Evolutionary conservation across 2,329 filamentous ascomycete species (phyloP), one percentile per base, ranked within the genome.

Genomic region (Cladophialophora exuberans): DNA sequence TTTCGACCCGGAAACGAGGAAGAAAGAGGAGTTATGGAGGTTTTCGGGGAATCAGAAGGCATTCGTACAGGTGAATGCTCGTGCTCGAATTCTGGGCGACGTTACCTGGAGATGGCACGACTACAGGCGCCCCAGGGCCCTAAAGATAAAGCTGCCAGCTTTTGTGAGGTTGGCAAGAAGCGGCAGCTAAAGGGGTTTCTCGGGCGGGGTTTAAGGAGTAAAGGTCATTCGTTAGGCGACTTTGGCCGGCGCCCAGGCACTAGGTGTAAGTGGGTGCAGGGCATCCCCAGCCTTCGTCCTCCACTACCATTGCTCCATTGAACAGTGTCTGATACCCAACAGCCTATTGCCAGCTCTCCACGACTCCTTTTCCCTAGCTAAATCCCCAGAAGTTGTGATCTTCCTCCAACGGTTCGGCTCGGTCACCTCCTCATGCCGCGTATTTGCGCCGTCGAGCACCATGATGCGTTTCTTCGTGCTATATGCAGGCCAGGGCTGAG

Each of bases 381-480:
- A 38, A 31, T 52, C 41, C 2, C 49, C 39, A 6, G 39, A 30
- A 39, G 33, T 42, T 39, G 49, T 52, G 31, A 56, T 28, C 26
- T 33, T 17, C 18, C 54, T 56, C 54, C 54, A 56, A 20, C 54
- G 47, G 30, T 56, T 48, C 26, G 26, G 20, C 18, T 52, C 35
- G 18, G 17, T 42, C 15, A 28, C 9, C 35, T 54, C 43, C 7
- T 13, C 44, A 42, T 23, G 20, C 7, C 15, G 39, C 18, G 39
- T 42, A 6, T 26, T 5, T n/a, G 9, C 26, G 39, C 39, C 39
- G 22, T 39, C 39, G 33, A 49, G 15, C 23, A 39, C 23, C 46
- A 41, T 13, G n/a, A 56, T 38, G 6, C 33, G 26, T 25, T 47
- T 50, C 17, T 33, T 23, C 33, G n/a, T 42, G 20, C 25, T 20